Evolutionary conservation across 768 basidiomycete species (phyloP).

Genomic region (Collybia sordida): DNA sequence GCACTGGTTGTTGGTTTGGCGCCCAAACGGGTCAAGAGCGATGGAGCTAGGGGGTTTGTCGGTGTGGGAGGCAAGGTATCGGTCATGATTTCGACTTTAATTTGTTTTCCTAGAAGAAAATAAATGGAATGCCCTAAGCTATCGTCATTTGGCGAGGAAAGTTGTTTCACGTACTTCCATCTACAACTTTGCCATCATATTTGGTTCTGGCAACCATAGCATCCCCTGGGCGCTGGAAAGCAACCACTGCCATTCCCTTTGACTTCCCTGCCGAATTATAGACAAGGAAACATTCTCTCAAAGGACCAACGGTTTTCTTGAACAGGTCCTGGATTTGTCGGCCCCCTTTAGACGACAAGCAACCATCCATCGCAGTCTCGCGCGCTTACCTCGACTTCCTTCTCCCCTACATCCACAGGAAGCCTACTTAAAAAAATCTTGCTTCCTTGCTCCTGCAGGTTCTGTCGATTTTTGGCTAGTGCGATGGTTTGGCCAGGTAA

Average conservation of each 20-base stretch:
- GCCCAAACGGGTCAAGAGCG: constrained; percentile 30
- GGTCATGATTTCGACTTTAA: constrained; percentile 63
- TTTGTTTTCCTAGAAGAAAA: constrained; percentile 51
- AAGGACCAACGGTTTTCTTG: constrained; percentile 71
- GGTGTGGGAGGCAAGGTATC: constrained; percentile 34
- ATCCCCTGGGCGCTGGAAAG: constrained; percentile 63
- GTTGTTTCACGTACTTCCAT: constrained; percentile 48
- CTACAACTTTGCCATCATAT: constrained; percentile 77
- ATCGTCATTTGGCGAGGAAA: constrained; percentile 3
- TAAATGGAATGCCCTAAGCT: neutral
- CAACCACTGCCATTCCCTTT: constrained; percentile 79
- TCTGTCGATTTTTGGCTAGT: constrained; percentile 30
- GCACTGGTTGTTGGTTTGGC: constrained; percentile 5
- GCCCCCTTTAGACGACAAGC: too few relatives aligned
- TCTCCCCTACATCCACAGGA: constrained; percentile 66
- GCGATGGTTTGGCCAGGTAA: constrained; percentile 12
- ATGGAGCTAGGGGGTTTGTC: constrained; percentile 19
- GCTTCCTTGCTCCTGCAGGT: constrained; percentile 43
- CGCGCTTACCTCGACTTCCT: constrained; percentile 61
- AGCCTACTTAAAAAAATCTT: constrained; percentile 68
- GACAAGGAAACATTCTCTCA: constrained; percentile 68
- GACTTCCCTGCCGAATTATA: constrained; percentile 71
- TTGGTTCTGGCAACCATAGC: constrained; percentile 62
- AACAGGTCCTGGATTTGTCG: constrained; percentile 59
- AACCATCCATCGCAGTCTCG: neutral